Evolutionary conservation across 768 basidiomycete species (phyloP), one percentile per base, ranked within the genome.

Genomic region (Lactifluus rugatus): DNA sequence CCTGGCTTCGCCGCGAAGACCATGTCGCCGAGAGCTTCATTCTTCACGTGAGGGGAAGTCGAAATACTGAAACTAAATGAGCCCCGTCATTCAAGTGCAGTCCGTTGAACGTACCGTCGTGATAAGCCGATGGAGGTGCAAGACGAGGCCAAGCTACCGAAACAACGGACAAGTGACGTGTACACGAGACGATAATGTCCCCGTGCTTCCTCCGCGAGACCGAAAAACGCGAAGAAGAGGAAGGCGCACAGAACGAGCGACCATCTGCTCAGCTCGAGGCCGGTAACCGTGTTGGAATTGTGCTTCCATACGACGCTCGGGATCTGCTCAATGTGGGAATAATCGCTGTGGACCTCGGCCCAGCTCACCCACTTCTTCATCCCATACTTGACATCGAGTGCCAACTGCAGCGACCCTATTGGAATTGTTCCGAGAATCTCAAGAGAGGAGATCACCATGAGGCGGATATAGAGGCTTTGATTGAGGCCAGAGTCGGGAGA

Each of bases 161-260:
- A 59, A 25, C 65, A 56, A 59, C 66, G 67, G 61, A 64, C 64
- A 45, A 70, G 50, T 2, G 67, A 60, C 14, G 64, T 66, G 56
- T 64, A 66, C 1, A 60, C 65, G 19, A 57, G 51, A 28, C 53
- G 51, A 61, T 81, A 79, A 54, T 75, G 71, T 31, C 57, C 66
- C 46, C 71, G 67, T 17, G 76, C 78, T 52, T 82, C 80, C 41
- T 71, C 66, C 3, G 79, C 76, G 54, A 82, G 78, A 0, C 80
- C 77, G 56, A 83, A 82, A 72, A 82, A 81, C 0, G 57, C 67
- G 56, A 82, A 74, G 64, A 81, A 78, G 5, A 78, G 14, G 41
- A 76, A 67, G 0, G 77, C 70, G 10, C 70, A 73, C 28, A 70
- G 23, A 17, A 75, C 68, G 2, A 64, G 60, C 0, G 66, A 49